Conservation (phyloP, 768 basidiomycete genomes). For the Peribolospora baueri region DNA sequence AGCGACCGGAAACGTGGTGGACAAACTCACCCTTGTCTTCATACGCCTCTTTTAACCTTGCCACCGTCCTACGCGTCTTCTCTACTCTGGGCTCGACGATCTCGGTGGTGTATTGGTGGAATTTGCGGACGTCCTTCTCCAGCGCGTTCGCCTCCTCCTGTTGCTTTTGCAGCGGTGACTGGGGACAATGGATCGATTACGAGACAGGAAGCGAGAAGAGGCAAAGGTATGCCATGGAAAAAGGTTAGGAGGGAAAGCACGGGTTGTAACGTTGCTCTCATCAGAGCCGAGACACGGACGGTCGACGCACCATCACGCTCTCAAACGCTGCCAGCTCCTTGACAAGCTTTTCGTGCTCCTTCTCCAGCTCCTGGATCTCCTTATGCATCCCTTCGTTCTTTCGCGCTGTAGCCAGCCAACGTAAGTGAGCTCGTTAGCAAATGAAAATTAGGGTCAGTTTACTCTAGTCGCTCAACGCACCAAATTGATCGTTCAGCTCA, state of each 20-base stretch:
- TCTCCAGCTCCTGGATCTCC: slow-evolving; percentile 40
- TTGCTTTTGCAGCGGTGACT: slow-evolving; percentile 42
- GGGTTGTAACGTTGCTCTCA: background rate
- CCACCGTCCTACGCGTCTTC: no score
- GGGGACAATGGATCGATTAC: background rate
- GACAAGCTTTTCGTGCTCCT: slow-evolving; percentile 17
- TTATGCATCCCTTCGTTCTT: slow-evolving; percentile 9
- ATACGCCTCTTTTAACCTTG: no score
- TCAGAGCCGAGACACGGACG: background rate
- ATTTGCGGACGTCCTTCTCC: slow-evolving; percentile 31
- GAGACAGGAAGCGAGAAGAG: slow-evolving; percentile 5
- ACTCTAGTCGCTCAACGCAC: background rate
- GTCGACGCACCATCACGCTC: background rate
- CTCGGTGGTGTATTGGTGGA: slow-evolving; percentile 16
- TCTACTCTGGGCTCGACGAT: slow-evolving; percentile 18
- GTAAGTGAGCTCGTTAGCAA: background rate
- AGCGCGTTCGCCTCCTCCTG: slow-evolving; percentile 39
- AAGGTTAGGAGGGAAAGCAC: background rate
- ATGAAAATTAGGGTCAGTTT: background rate
- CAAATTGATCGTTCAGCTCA: background rate
- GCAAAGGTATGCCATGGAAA: background rate
- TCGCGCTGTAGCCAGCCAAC: background rate
- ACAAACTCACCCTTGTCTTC: no score
- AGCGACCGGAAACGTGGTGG: no score
- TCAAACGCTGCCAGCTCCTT: background rate